Percentiles rank a stretch among this genome's conserved stretches.
phyloP scores from a whole-genome alignment of 2,329 filamentous ascomycete genomes.

The Trichoderma sp. region DNA sequence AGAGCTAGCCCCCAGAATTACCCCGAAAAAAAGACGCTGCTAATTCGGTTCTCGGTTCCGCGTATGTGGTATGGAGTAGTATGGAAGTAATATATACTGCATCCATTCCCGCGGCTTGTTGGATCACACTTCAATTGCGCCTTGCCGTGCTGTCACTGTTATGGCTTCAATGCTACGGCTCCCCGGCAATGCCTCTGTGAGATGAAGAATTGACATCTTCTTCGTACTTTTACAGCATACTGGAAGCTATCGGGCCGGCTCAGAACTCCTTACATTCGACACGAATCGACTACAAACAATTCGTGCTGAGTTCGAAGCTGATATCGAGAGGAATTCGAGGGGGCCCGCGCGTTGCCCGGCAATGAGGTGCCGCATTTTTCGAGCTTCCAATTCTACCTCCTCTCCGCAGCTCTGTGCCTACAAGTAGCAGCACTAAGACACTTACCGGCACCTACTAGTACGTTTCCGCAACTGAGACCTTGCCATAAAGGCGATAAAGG shows the following conservation, averaged over 20 bases:
- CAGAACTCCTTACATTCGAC: neutral
- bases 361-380: neutral
- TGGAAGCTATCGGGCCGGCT: neutral
- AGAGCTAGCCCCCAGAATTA: neutral
- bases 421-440: neutral
- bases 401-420: neutral
- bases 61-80: neutral
- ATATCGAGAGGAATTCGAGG: neutral
- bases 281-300: neutral
- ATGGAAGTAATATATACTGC: neutral
- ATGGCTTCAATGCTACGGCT: neutral
- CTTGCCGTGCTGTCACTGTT: neutral
- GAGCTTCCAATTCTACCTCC: neutral
- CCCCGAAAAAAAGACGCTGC: neutral
- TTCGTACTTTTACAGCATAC: neutral
- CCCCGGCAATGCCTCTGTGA: neutral
- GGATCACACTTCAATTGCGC: neutral
- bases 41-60: neutral
- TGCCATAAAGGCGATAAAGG: neutral
- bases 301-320: neutral
- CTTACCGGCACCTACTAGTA: neutral
- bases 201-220: neutral
- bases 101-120: neutral
- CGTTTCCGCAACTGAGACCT: neutral
- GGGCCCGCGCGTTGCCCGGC: neutral